Conservation (phyloP, 1,284 basidiomycete species). For the Megacollybia platyphylla region DNA sequence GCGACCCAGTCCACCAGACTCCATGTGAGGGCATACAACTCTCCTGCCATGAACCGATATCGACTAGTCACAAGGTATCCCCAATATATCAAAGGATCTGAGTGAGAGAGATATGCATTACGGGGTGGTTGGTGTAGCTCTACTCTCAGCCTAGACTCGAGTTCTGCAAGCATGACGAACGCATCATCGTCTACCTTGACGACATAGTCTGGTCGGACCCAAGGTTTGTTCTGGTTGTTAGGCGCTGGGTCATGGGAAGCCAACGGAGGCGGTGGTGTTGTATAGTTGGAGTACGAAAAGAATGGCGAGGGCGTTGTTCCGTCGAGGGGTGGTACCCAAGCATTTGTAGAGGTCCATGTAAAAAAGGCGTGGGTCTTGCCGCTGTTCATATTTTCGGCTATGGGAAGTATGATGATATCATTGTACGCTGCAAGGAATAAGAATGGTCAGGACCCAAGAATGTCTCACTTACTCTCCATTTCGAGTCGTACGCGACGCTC, state of each 20-base stretch:
- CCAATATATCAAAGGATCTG: constrained; percentile 82
- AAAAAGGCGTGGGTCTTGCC: constrained; percentile 84
- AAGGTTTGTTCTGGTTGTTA: constrained; percentile 19
- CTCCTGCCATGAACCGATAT: constrained; percentile 92
- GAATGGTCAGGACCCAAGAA: constrained; percentile 5
- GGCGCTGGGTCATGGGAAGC: constrained; percentile 56
- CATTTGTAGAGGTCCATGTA: constrained; percentile 82
- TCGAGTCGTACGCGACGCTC: constrained; percentile 76
- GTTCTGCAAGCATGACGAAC: constrained; percentile 87
- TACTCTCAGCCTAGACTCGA: constrained; percentile 76
- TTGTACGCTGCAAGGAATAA: constrained; percentile 54
- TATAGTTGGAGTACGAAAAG: constrained; percentile 51
- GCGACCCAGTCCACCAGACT: constrained; percentile 86
- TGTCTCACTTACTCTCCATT: constrained; percentile 68
- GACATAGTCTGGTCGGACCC: constrained; percentile 81
- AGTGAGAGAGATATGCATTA: constrained; percentile 4
- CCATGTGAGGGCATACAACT: constrained; percentile 86
- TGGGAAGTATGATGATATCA: constrained; percentile 79
- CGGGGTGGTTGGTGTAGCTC: constrained; percentile 36
- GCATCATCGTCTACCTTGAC: constrained; percentile 92
- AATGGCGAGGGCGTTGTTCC: constrained; percentile 25
- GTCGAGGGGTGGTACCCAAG: constrained; percentile 73
- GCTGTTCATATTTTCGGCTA: constrained; percentile 84
- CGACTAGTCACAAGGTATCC: constrained; percentile 89
- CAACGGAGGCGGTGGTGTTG: constrained; percentile 36